A percentile compares a stretch with the other conserved stretches of the same genome.
Evolutionary conservation across 306 rosid species (phyloP).

Genomic region (Benincasa hispida): DNA sequence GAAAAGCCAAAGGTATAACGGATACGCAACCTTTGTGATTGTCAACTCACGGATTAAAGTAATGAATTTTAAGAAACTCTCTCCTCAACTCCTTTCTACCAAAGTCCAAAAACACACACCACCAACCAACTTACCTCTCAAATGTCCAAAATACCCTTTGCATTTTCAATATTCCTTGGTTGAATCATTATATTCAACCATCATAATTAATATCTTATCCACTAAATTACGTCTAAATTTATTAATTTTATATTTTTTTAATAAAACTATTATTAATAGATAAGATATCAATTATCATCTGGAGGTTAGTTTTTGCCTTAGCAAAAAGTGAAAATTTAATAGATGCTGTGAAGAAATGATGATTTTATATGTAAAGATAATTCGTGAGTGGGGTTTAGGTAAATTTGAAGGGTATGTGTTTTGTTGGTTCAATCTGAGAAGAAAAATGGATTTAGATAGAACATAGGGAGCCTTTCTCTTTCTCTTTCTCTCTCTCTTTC

Average conservation of each 20-base stretch:
- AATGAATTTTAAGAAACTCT: background rate
- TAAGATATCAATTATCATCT: too few relatives aligned
- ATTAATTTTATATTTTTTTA: too few relatives aligned
- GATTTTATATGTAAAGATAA: background rate
- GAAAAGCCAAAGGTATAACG: background rate
- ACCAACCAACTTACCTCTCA: background rate
- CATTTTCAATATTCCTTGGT: too few relatives aligned
- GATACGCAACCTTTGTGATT: background rate
- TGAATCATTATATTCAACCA: too few relatives aligned
- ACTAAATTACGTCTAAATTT: too few relatives aligned
- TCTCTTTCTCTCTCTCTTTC: background rate
- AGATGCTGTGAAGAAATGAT: background rate
- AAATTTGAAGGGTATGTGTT: background rate
- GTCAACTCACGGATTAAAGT: conserved; percentile 4
- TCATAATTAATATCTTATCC: too few relatives aligned
- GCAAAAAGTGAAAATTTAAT: background rate
- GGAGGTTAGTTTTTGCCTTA: too few relatives aligned
- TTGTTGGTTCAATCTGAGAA: background rate
- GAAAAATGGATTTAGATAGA: background rate
- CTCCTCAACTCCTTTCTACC: background rate
- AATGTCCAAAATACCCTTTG: background rate
- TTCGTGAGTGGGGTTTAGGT: conserved; percentile 3
- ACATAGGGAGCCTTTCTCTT: background rate
- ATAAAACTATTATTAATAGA: too few relatives aligned
- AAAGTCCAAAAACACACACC: background rate